phyloP scores from a whole-genome alignment of 2,329 filamentous ascomycete genomes.

The Pestalotiopsis sp. region DNA sequence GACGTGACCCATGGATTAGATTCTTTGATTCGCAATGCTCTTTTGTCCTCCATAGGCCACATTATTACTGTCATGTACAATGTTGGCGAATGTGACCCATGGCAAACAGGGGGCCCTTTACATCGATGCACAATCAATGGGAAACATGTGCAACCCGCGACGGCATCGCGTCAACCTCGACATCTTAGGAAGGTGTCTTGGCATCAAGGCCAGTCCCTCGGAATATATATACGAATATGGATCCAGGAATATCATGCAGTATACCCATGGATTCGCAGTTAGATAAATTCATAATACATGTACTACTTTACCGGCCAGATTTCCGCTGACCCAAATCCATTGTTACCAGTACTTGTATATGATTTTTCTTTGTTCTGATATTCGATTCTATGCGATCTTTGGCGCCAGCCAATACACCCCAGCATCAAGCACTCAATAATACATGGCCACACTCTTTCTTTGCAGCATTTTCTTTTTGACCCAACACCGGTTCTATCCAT shows the following conservation, averaged over 20 bases:
- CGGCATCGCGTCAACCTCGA: not conserved
- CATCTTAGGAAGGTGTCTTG: conserved; percentile 3
- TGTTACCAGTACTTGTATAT: not conserved
- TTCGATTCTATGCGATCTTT: not conserved
- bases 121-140: not conserved
- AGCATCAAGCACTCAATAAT: not conserved
- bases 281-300: not conserved
- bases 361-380: not conserved
- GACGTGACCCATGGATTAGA: not conserved
- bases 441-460: not conserved
- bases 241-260: not conserved
- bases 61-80: not conserved
- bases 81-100: not conserved
- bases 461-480: not conserved
- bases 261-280: not conserved
- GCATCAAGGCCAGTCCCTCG: not conserved
- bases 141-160: not conserved
- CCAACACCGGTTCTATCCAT: not conserved
- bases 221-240: not conserved
- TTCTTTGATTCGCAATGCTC: not conserved
- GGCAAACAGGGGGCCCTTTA: not conserved
- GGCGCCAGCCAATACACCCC: not conserved
- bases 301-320: too few species aligned
- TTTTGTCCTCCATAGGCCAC: not conserved
- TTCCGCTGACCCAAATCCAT: not conserved